A percentile compares a stretch with the other conserved stretches of the same genome.
Evolutionary conservation across 2,329 filamentous ascomycete species (phyloP).

Genomic region (Rosellinia necatrix): DNA sequence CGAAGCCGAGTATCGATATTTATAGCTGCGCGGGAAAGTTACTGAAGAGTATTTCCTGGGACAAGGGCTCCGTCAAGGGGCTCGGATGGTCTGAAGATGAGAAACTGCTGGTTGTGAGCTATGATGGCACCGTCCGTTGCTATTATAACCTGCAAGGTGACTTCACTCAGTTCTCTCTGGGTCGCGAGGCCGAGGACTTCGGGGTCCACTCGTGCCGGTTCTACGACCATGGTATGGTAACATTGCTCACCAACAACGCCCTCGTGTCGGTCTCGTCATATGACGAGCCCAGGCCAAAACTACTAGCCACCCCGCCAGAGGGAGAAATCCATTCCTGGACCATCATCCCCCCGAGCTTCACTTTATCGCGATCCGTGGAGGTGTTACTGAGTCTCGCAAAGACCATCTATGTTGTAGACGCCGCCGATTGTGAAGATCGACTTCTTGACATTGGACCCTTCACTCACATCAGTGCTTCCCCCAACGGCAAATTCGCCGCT

Average conservation of each 20-base stretch:
- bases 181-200: conserved; percentile 85
- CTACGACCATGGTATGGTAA: conserved; percentile 91
- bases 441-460: conserved; percentile 92
- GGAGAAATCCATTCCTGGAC: conserved; percentile 87
- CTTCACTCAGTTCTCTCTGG: conserved; percentile 91
- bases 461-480: conserved; percentile 85
- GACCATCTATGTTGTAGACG: conserved; percentile 86
- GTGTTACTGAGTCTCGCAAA: conserved; percentile 83
- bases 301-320: conserved; percentile 76
- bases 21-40: conserved; percentile 92
- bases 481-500: conserved; percentile 85
- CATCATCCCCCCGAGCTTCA: conserved; percentile 84
- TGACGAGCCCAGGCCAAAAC: conserved; percentile 84
- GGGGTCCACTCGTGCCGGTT: conserved; percentile 91
- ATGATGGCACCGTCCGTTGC: conserved; percentile 87
- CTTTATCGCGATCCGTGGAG: conserved; percentile 90
- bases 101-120: conserved; percentile 82
- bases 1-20: conserved; percentile 87
- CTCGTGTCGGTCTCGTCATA: conserved; percentile 88
- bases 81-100: conserved; percentile 98
- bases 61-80: conserved; percentile 83
- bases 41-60: conserved; percentile 86
- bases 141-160: conserved; percentile 92
- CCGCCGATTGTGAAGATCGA: conserved; percentile 87
- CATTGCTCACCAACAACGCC: conserved; percentile 84